Evolutionary conservation across 495 filamentous ascomycete genomes (phyloP).

Genomic region (Lepidopterella palustris): DNA sequence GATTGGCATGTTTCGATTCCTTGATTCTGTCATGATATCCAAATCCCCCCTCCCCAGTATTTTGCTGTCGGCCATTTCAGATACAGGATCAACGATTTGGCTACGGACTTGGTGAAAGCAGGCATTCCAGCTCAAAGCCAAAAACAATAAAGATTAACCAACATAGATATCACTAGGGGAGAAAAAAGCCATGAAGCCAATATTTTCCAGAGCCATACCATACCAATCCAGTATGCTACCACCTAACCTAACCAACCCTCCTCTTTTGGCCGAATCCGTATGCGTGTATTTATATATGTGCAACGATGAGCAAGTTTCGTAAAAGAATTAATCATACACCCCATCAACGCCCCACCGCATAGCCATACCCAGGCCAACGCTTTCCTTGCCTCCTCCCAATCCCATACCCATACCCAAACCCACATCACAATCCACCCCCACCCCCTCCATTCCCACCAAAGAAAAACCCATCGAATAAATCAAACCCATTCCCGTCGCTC

Average conservation of each 20-base stretch:
- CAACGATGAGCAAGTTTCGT: background rate
- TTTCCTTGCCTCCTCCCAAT: no score
- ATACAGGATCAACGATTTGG: no score
- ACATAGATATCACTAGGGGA: no score
- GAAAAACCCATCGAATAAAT: conserved; percentile 88
- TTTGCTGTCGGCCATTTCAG: no score
- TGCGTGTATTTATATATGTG: background rate
- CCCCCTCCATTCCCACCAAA: conserved; percentile 50
- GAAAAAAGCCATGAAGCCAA: no score
- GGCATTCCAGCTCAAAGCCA: no score
- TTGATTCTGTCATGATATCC: no score
- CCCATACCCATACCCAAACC: background rate
- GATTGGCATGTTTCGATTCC: no score
- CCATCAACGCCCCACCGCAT: background rate
- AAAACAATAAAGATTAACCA: no score
- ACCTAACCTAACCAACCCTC: background rate
- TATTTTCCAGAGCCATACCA: background rate
- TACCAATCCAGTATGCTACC: background rate
- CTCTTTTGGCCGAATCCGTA: background rate
- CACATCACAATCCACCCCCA: background rate
- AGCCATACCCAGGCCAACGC: background rate
- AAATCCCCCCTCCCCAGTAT: no score
- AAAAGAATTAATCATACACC: background rate
- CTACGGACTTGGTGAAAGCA: no score
- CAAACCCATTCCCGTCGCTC: conserved; percentile 68